Base-by-base conservation (phyloP, 2,329 filamentous ascomycete genomes). In the Bipolaris gigantea region DNA sequence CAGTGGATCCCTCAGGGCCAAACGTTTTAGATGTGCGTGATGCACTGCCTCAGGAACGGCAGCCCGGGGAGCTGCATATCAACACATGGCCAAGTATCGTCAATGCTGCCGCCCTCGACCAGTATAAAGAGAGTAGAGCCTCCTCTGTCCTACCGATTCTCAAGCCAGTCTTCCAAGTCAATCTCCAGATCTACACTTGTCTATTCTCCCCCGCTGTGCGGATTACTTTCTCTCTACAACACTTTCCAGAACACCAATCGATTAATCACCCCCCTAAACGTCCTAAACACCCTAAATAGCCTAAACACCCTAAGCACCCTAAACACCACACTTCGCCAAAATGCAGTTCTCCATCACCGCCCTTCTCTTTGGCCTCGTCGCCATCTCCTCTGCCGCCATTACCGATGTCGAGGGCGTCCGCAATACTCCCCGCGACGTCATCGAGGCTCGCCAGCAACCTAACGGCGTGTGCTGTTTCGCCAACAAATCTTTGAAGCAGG, bases 381-480 rank as follows among this genome's bases (percentile, higher is more conserved):
- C 60, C 57, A 43, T 62, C 53, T 60, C 60, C 13, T 48, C 60
- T 32, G 60, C 60, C 27, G 55, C 57, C 45, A 41, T 60, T 41
- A 55, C 57, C 47, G 57, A 60, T 34, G 57, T 60, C 16, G 57
- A 62, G 27, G 55, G 52, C 42, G 60, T 60, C 35, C 53, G 53
- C 49, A 53, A 47, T 34, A 52, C 55, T 25, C 43, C 57, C 27
- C 55, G 55, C 35, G n/a, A 6, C 25, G 38, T 53, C 9, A 38
- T 60, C 38, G 57, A 60, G 38, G 55, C 40, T 10, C 51, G 57
- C 38, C 57, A 60, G 45, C 55, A 51, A n/a, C 55, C 57, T 15
- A 60, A 56, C 45, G 60, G 60, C 19, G 49, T 19, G 13, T 63
- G 60, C 59, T 63, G 60, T 43, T 48, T 58, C 21, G 51, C 60